Base-by-base conservation (phyloP, 257 asterid species). In the Verbascum thapsus region DNA sequence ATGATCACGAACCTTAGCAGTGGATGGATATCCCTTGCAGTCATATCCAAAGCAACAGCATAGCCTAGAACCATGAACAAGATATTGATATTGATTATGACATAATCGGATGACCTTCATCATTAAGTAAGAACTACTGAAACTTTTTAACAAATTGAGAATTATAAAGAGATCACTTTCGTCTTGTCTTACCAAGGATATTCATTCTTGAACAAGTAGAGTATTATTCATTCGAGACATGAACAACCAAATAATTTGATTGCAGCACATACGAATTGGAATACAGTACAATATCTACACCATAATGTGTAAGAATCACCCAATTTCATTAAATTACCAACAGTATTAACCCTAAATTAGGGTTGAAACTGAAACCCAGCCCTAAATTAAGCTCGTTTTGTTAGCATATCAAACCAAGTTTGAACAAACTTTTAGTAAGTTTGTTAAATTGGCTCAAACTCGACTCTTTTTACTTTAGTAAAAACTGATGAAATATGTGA, bases 1-100 rank as follows among this genome's bases (percentile, higher is more conserved):
- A 43, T 16, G 12, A 44, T 57, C n/a, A 59, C 78, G 44, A 56
- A 94, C 99, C 99, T 90, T 94, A 42, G 97, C 97, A 57, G 76
- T 74, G 45, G 97, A 77, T 90, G 97, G 68, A 85, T 85, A 76
- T 90, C 95, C 83, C 99, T 84, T 12, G 99, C 97, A 64, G 99
- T 90, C 97, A 94, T 94, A 71, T 90, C 99, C 92, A 94, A 74
- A 54, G 95, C 97, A 84, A 94, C 95, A 54, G 96, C 99, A 82
- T 90, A 90, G 69, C 99, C 97, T 94, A 83, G 71, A 39, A 30
- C 41, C 17, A 9, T 40, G 17, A n/a, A n/a, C 47, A 55, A 56
- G 35, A 32, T 57, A 56, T 22, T 20, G 10, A 35, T 15, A 32
- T 39, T n/a, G 65, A 69, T 15, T 19, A 17, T 37, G 9, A 20